These are phyloP conservation scores for Aquilaria yunnanensis DNA, from an alignment of 345 rosid species.

Conservation along the genomic window DNA sequence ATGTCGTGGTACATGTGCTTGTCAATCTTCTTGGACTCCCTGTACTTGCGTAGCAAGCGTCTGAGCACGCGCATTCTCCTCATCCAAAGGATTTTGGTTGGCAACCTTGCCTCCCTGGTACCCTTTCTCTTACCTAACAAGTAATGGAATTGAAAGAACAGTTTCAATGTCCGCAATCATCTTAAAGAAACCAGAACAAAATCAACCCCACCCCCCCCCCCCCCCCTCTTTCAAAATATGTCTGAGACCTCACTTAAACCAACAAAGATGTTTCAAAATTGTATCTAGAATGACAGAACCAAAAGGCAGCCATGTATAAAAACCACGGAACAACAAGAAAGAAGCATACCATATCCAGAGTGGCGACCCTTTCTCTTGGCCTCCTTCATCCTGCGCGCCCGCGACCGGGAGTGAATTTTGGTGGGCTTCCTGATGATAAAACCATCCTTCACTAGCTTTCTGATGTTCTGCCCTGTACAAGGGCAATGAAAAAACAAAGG, in stretches of 20 bases:
- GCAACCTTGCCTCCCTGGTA: conserved; percentile 41
- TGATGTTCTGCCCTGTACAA: too few relatives aligned
- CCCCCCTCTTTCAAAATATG: neutral
- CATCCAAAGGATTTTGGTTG: conserved; percentile 29
- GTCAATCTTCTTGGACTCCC: conserved; percentile 42
- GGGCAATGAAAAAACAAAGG: too few relatives aligned
- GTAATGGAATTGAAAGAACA: too few relatives aligned
- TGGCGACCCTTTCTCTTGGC: conserved; percentile 12
- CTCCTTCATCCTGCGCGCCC: conserved; percentile 17
- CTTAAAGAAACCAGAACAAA: too few relatives aligned
- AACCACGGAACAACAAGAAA: neutral
- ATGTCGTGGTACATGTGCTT: conserved; percentile 43
- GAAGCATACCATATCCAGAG: conserved; percentile 1
- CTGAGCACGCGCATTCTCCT: conserved; percentile 20
- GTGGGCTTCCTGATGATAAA: conserved; percentile 14
- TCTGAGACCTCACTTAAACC: neutral
- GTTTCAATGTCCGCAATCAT: too few relatives aligned
- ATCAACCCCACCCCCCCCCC: too few relatives aligned
- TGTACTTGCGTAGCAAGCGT: conserved; percentile 34
- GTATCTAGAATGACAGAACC: neutral
- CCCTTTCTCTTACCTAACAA: conserved; percentile 45
- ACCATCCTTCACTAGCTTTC: too few relatives aligned
- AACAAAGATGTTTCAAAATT: too few relatives aligned
- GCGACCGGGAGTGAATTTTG: conserved; percentile 16
- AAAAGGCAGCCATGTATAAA: neutral